Evolutionary conservation across 2,329 filamentous ascomycete genomes (phyloP).

Genomic region (Aureobasidium sp.): DNA sequence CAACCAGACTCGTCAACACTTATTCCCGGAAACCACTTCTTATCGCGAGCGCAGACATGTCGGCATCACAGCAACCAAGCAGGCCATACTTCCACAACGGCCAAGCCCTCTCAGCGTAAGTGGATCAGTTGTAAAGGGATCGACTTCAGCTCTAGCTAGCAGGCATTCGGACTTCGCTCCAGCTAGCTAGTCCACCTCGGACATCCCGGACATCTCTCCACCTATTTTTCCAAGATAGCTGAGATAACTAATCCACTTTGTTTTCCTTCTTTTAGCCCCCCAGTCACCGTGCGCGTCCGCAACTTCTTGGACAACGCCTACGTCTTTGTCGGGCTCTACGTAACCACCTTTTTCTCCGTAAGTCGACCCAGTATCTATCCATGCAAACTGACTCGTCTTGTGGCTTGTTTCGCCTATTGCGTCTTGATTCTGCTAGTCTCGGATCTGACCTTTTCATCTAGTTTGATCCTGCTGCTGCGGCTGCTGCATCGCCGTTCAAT

Average conservation of each 20-base stretch:
- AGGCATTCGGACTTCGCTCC: not conserved
- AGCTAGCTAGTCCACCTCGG: not conserved
- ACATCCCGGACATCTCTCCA: not conserved
- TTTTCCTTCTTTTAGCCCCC: conserved; percentile 30
- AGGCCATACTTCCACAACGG: conserved; percentile 16
- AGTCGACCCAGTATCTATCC: conserved; percentile 16
- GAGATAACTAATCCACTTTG: not conserved
- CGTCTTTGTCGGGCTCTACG: conserved; percentile 43
- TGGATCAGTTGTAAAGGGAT: not conserved
- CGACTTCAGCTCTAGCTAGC: not conserved
- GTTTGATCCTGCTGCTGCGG: conserved; percentile 42
- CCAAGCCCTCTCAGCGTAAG: conserved; percentile 15
- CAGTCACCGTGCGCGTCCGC: conserved; percentile 36
- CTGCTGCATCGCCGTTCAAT: conserved; percentile 41
- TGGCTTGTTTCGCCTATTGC: not conserved
- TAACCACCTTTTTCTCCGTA: conserved; percentile 44
- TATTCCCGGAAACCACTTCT: not conserved
- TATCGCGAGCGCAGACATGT: not conserved
- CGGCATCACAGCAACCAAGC: conserved; percentile 4
- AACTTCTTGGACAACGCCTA: conserved; percentile 38
- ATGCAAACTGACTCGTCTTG: not conserved
- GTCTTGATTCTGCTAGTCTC: not conserved
- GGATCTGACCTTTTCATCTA: too few species aligned
- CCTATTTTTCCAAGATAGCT: not conserved
- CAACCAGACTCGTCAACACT: not conserved